Base-by-base conservation (phyloP, 345 rosid genomes). In the Citrus mangshanensis region DNA sequence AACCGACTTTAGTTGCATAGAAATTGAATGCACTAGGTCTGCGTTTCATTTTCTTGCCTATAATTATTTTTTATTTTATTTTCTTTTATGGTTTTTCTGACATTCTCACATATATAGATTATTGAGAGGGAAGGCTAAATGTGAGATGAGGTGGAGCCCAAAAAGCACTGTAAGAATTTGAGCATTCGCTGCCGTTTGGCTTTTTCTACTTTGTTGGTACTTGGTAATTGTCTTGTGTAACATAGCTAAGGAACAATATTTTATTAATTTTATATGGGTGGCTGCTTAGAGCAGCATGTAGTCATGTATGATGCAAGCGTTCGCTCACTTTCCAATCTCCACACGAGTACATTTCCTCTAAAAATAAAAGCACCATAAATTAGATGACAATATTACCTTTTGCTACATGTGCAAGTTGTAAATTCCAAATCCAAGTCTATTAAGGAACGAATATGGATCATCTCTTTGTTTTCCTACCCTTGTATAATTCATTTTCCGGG, bases 221-320 rank as follows among this genome's bases (percentile, higher is more conserved):
- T 85, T 85, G 88, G 88, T 88, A 75, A 82, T 81, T 85, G 89
- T 85, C 87, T 83, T 79, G 87, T 84, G 87, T 89, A 88, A 81
- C 87, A 73, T 76, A 82, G 82, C 85, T 58, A 83, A 83, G 84
- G 78, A 80, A 67, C 83, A 55, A 68, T 19, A 3, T 70, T 46
- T 46, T 46, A 13, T 13, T 46, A 46, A 46, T n/a, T 46, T 68
- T 24, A 19, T 25, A 66, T 80, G 82, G 91, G 95, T 83, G 92
- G 46, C 81, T 89, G 94, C 97, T 91, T 89, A 90, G 75, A 78
- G 75, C 84, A 93, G 94, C 97, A 88, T 90, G 72, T 79, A 73
- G 89, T 92, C 94, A 93, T 82, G 61, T 66, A 37, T 92, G 97
- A 95, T 87, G 98, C 91, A 89, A 91, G 87, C 90, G 82, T 49